These are phyloP conservation scores for Exserohilum turcica DNA, from an alignment of 2,329 filamentous ascomycete genomes.

Conservation along the genomic window DNA sequence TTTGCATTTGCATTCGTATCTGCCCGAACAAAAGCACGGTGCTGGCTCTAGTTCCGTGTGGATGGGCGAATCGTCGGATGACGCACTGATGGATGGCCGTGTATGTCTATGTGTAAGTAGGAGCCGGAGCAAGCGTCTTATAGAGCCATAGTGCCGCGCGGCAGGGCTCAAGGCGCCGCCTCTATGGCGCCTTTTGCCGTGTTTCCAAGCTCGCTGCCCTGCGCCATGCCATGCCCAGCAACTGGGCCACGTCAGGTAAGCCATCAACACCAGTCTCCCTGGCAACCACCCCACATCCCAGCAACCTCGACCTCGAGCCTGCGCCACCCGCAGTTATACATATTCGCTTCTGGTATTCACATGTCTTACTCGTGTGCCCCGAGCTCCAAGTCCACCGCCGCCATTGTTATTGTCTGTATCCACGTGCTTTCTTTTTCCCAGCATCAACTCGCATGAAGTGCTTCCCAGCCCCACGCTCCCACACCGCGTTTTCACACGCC, in stretches of 20 bases:
- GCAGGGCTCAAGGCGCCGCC: constrained; percentile 1
- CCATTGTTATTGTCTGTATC: not conserved
- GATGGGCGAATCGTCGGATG: constrained; percentile 5
- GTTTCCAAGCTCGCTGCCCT: constrained; percentile 17
- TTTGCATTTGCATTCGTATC: not conserved
- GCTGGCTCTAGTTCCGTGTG: not conserved
- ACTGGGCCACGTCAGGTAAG: constrained; percentile 34
- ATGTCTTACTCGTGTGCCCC: constrained; percentile 1
- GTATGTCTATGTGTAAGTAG: not conserved
- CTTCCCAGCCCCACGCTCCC: constrained; percentile 24
- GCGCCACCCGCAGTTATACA: constrained; percentile 30
- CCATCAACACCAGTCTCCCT: constrained; percentile 33
- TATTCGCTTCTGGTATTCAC: constrained; percentile 26
- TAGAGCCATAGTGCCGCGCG: not conserved
- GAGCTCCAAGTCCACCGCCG: not conserved
- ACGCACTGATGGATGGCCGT: no score
- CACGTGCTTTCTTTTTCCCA: constrained; percentile 6
- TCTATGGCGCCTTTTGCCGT: constrained; percentile 1
- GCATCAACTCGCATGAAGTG: constrained; percentile 5
- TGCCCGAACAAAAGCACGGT: not conserved
- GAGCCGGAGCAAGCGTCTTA: not conserved
- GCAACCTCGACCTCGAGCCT: constrained; percentile 23
- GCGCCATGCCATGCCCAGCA: constrained; percentile 18
- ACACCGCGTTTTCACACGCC: constrained; percentile 12
- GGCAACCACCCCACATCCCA: constrained; percentile 32